Evolutionary conservation across 257 asterid genomes (phyloP).

Genomic region (Solanum habrochaites): DNA sequence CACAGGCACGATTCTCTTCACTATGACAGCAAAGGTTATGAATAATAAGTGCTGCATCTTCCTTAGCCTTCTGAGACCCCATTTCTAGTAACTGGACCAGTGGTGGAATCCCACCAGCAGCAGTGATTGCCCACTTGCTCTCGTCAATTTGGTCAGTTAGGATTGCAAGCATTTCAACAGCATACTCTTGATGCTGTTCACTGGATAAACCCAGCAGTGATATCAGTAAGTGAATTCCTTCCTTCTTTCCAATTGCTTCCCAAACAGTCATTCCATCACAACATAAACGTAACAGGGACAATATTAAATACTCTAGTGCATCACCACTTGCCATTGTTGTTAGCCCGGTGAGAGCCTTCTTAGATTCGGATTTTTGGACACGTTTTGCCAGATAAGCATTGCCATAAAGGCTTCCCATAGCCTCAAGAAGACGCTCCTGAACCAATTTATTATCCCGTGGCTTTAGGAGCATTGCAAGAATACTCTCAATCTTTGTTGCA

Average conservation of each 20-base stretch:
- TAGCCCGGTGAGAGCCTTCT: constrained; percentile 64
- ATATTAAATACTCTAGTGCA: constrained; percentile 56
- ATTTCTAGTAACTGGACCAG: constrained; percentile 63
- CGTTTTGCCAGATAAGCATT: constrained; percentile 32
- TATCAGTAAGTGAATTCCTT: constrained; percentile 74
- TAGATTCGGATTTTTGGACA: constrained; percentile 51
- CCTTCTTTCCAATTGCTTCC: constrained; percentile 87
- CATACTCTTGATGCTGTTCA: constrained; percentile 73
- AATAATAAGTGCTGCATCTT: constrained; percentile 47
- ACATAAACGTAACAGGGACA: constrained; percentile 42
- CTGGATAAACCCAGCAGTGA: constrained; percentile 66
- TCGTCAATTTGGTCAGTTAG: constrained; percentile 68
- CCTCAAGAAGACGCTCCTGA: constrained; percentile 82
- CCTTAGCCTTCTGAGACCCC: constrained; percentile 65
- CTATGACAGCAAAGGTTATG: constrained; percentile 62
- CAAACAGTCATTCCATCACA: constrained; percentile 41
- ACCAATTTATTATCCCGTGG: constrained; percentile 79
- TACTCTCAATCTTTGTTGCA: constrained; percentile 42
- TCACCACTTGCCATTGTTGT: constrained; percentile 57
- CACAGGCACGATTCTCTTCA: constrained; percentile 69
- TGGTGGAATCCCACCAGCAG: constrained; percentile 94
- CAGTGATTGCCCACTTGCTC: constrained; percentile 95
- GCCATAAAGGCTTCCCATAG: constrained; percentile 67
- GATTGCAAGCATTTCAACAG: constrained; percentile 66
- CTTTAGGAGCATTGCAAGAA: constrained; percentile 54